Evolutionary conservation across 2,329 filamentous ascomycete genomes (phyloP), one percentile per base, ranked within the genome.

Genomic region (Neonectria neomacrospora): DNA sequence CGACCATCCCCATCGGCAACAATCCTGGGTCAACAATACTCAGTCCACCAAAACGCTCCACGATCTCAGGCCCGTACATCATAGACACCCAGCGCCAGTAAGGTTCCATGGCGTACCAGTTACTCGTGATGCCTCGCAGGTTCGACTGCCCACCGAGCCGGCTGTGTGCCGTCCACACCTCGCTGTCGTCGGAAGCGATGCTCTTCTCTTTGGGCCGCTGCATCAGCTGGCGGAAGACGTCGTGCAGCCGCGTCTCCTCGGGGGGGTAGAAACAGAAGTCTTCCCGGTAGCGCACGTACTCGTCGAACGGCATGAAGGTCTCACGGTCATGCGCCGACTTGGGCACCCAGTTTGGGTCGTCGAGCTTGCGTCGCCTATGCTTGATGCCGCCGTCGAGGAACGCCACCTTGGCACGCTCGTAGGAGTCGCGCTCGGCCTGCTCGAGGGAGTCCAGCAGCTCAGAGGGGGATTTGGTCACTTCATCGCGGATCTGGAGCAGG

Each of bases 31-130:
- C 80, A 1, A 84, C 81, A 52, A 84, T 78, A 32, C 77, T 76
- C 65, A 84, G 54, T 0, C 81, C 80, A 0, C 82, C 82, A 67
- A 83, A 84, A 12, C 77, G 73, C 8, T 76, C 73, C 5, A 83
- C 71, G 54, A 83, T 77, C 66, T 83, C 81, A 4, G 77, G 76
- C 2, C 81, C 81, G 26, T 82, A 83, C 66, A 83, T 73, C 65
- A 78, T 77, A 16, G 79, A 71, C 9, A 85, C 76, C 83, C 83
- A 85, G 58, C 75, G 77, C 80, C 82, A 83, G 58, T 85, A 85
- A 4, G 77, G 71, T 14, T 77, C 74, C 76, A 82, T 79, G 0
- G 2, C 3, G 0, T 45, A 0, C 79, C 79, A 82, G 23, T 62
- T 30, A 0, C 54, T 44, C 3, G 54, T 74, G 11, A 74, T 73